Evolutionary conservation across 352 stramenopile genomes (phyloP).

Genomic region (Globisporangium rhizosaccharum): DNA sequence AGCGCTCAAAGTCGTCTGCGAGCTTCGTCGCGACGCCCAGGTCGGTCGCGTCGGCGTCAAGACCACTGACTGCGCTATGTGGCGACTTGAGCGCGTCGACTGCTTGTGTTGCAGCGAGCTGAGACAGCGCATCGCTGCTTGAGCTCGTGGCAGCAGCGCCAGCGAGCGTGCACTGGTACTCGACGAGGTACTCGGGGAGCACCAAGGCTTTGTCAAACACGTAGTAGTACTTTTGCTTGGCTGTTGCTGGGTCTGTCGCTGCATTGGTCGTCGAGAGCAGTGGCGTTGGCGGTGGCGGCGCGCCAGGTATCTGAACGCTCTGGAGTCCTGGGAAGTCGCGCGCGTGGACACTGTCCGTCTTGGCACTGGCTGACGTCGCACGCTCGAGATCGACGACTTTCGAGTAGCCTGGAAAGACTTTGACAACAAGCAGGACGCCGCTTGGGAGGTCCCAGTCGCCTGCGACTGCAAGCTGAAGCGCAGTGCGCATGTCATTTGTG

Average conservation of each 20-base stretch:
- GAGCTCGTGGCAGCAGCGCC: not conserved
- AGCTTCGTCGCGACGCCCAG: slow-evolving; percentile 25
- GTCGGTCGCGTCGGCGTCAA: slow-evolving; percentile 16
- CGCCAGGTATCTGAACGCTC: slow-evolving; percentile 41
- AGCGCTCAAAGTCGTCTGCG: slow-evolving; percentile 54
- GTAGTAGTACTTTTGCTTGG: slow-evolving; percentile 68
- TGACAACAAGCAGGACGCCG: slow-evolving; percentile 64
- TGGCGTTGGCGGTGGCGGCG: not conserved
- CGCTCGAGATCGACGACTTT: slow-evolving; percentile 22
- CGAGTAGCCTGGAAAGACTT: slow-evolving; percentile 78
- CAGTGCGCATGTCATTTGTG: slow-evolving; percentile 34
- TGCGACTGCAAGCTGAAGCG: slow-evolving; percentile 23
- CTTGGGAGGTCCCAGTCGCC: slow-evolving; percentile 47
- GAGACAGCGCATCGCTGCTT: not conserved
- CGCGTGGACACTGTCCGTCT: slow-evolving; percentile 5
- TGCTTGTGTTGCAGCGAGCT: not conserved
- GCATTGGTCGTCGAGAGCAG: not conserved
- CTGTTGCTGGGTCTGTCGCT: not conserved
- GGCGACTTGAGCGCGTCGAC: not conserved
- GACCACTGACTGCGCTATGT: not conserved
- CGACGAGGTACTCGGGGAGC: slow-evolving; percentile 83
- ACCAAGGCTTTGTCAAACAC: slow-evolving; percentile 75
- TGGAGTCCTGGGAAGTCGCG: slow-evolving; percentile 41
- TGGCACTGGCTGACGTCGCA: not conserved
- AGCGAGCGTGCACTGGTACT: slow-evolving; percentile 59